These are phyloP conservation scores for Candida pini DNA, from an alignment of 805 yeast genomes.

Conservation along the genomic window DNA sequence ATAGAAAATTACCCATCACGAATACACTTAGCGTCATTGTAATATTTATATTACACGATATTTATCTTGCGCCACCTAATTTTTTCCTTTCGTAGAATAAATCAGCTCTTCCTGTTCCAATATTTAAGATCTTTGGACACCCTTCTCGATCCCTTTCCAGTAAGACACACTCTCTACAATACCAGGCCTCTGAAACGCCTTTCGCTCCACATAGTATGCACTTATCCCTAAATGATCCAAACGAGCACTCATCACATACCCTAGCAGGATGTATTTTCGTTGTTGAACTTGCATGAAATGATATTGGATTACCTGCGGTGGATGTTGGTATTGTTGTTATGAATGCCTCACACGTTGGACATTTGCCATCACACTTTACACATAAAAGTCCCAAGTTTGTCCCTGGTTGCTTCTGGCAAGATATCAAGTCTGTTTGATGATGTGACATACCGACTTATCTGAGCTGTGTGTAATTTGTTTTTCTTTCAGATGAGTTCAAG, in stretches of 20 bases:
- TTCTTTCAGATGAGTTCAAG: no score
- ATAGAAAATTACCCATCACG: no score
- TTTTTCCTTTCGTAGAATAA: conserved; percentile 54
- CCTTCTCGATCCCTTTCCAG: conserved; percentile 84
- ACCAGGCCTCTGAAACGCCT: conserved; percentile 68
- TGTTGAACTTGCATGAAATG: conserved; percentile 40
- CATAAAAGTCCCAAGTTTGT: conserved; percentile 65
- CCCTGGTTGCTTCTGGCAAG: conserved; percentile 86
- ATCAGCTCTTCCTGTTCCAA: conserved; percentile 74
- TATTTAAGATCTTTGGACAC: conserved; percentile 77
- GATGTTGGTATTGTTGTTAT: conserved; percentile 32
- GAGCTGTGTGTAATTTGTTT: no score
- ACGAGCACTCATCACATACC: conserved; percentile 81
- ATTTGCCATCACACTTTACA: conserved; percentile 82
- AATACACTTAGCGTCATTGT: no score
- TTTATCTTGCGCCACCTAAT: conserved; percentile 6
- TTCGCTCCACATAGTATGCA: conserved; percentile 69
- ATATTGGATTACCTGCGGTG: not conserved
- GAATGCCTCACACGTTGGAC: conserved; percentile 85
- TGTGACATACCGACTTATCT: conserved; percentile 68
- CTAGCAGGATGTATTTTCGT: conserved; percentile 41
- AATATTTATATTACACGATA: no score
- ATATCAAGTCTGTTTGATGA: conserved; percentile 78
- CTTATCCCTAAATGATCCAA: conserved; percentile 54
- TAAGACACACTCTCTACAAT: conserved; percentile 79